phyloP scores from a whole-genome alignment of 1,284 basidiomycete species.

The Puccinia sorghi region DNA sequence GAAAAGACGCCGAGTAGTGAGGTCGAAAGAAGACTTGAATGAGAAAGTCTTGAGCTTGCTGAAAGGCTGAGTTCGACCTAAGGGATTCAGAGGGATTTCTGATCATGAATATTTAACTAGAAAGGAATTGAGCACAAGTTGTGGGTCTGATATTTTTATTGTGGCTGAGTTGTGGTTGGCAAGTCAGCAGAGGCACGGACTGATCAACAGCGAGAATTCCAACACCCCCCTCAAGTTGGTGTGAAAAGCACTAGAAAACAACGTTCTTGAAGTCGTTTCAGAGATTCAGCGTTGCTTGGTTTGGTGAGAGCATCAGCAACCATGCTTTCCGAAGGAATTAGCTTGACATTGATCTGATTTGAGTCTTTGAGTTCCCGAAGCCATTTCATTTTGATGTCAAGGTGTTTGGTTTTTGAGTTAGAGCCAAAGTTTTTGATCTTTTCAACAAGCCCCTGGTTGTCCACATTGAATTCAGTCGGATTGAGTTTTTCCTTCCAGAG shows the following conservation, averaged over 20 bases:
- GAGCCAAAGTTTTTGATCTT: not conserved
- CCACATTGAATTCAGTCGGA: not conserved
- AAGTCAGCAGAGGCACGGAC: too few relatives aligned
- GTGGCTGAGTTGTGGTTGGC: too few relatives aligned
- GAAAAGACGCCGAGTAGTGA: too few relatives aligned
- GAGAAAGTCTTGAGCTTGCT: too few relatives aligned
- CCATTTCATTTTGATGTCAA: slow-evolving; percentile 2
- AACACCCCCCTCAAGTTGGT: slow-evolving; percentile 1
- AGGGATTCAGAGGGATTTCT: too few relatives aligned
- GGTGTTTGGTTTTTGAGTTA: not conserved
- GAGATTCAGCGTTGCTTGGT: not conserved
- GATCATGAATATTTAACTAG: too few relatives aligned
- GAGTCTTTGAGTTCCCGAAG: not conserved
- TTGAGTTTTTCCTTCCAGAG: not conserved
- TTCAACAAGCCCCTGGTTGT: not conserved
- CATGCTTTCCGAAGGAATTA: not conserved
- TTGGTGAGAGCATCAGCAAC: not conserved
- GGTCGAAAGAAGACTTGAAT: too few relatives aligned
- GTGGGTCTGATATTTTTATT: too few relatives aligned
- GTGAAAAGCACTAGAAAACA: not conserved
- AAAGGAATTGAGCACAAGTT: too few relatives aligned
- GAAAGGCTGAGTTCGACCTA: too few relatives aligned
- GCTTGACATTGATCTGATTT: not conserved
- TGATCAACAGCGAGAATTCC: not conserved
- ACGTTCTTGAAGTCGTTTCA: not conserved